Base-by-base conservation (phyloP, 2,329 filamentous ascomycete genomes). In the Cladophialophora psammophila region DNA sequence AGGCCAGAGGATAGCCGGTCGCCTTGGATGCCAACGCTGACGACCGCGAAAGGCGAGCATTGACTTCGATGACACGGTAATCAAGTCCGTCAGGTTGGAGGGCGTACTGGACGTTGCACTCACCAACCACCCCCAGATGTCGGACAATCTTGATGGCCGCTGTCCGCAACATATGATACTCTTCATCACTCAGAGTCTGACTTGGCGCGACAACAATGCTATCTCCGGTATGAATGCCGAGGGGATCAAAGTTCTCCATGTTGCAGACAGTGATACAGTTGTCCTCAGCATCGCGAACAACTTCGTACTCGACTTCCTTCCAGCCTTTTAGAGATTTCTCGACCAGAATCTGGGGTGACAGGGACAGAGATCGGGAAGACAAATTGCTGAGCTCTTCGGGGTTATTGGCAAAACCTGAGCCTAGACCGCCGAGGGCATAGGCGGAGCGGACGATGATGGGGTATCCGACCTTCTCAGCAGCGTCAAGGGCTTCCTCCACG, bases 261-360 rank as follows among this genome's bases (percentile, higher is more conserved):
- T 96, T 98, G 86, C 94, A 98, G 74, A 98, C 94, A 3, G 94
- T 98, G 76, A 98, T 98, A 80, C 95, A 98, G 87, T 99, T 99
- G 86, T 98, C 96, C 79, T 92, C 90, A 62, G 93, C 94, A 80
- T 99, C 95, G 75, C 95, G 92, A 70, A 98, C 95, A 65, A 98
- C 95, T 81, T 98, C 95, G 77, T 98, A 99, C 81, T 99, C 95
- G 59, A 97, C 91, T 81, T 99, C 95, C 83, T 99, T 99, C 95
- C 95, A 99, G 80, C 95, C 95, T 86, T 97, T 98, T 74, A 99
- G 88, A 60, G 93, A 97, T 83, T 98, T 98, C 85, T 99, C 95
- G 66, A 99, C 94, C 78, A 99, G 82, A 75, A 99, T 97, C 81
- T 99, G 95, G 58, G 95, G 94, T 2, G 94, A 94, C 40, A 98